Evolutionary conservation across 306 rosid genomes (phyloP), one percentile per base, ranked within the genome.

Genomic region (Corylus americana): DNA sequence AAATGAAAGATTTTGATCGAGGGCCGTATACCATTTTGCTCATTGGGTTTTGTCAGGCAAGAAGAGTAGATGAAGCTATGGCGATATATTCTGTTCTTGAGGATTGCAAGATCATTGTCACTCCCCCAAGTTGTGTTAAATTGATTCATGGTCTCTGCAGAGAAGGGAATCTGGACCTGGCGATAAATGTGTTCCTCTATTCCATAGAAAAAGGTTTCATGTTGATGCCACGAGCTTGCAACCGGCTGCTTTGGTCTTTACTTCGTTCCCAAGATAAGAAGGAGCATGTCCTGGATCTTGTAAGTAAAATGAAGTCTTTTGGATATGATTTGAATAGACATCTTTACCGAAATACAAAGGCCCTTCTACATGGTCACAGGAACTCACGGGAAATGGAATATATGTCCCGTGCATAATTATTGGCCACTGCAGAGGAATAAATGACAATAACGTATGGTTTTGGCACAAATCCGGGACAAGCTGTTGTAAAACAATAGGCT

Each of bases 11-110:
- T 71, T 92, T 91, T 74, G 61, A 87, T 64, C 80, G 78, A 80
- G 90, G 87, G 78, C 97, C 97, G 20, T 91, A 91, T 84, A 88
- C 88, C 64, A 92, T 92, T 88, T 80, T 94, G 61, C 94, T 94
- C 79, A 86, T 88, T 66, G 98, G 98, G 27, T 84, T 94, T 80
- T 91, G 97, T 84, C 90, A 87, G 64, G 88, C 79, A 57, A 42
- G 54, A 74, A 90, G 84, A 80, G 78, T 79, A 29, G 57, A 80
- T 4, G 90, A 92, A 63, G 97, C 97, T 48, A 47, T 91, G 72
- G 58, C 50, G 25, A 50, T 91, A 70, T 92, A 88, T 75, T 81
- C 83, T 77, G 82, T 91, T 88, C 97, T 92, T 77, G 76, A 81
- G 55, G 90, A 92, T 83, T 87, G 75, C 54, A 88, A 87, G 59